These are phyloP conservation scores for Xylaria sp. DNA, from an alignment of 2,329 filamentous ascomycete species.

Conservation along the genomic window DNA sequence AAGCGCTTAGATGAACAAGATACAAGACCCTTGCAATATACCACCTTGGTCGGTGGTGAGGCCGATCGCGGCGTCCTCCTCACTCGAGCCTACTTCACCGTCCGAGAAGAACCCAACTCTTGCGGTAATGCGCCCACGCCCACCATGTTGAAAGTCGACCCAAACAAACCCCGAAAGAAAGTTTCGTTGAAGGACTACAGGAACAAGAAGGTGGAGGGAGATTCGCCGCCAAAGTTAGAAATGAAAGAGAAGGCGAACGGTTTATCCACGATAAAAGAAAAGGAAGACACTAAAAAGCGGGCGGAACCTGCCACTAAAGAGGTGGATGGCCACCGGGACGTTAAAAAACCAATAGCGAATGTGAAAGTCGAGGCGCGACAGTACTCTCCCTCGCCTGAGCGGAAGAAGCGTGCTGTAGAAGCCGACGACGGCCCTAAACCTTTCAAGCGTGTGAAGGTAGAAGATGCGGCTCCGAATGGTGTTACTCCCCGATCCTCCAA, in stretches of 20 bases:
- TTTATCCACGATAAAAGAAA: conserved; percentile 42
- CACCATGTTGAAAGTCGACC: conserved; percentile 42
- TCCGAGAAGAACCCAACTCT: conserved; percentile 60
- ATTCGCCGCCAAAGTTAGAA: conserved; percentile 43
- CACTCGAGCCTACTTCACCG: conserved; percentile 67
- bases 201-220: conserved; percentile 60
- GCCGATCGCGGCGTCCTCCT: conserved; percentile 68
- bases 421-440: conserved; percentile 57
- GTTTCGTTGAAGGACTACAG: conserved; percentile 69
- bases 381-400: conserved; percentile 56
- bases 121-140: conserved; percentile 49
- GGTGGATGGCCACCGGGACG: conserved; percentile 43
- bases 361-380: conserved; percentile 47
- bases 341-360: conserved; percentile 41
- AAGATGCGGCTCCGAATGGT: conserved; percentile 47
- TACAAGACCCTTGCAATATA: conserved; percentile 64
- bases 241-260: conserved; percentile 42
- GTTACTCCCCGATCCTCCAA: conserved; percentile 39
- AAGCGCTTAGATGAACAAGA: conserved; percentile 62
- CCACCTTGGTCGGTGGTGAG: conserved; percentile 64
- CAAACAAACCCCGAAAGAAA: conserved; percentile 62
- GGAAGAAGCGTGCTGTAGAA: conserved; percentile 60
- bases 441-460: conserved; percentile 60
- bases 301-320: conserved; percentile 39
- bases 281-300: conserved; percentile 47